phyloP scores from a whole-genome alignment of 352 stramenopile species.

The Phytophthora citricola region DNA sequence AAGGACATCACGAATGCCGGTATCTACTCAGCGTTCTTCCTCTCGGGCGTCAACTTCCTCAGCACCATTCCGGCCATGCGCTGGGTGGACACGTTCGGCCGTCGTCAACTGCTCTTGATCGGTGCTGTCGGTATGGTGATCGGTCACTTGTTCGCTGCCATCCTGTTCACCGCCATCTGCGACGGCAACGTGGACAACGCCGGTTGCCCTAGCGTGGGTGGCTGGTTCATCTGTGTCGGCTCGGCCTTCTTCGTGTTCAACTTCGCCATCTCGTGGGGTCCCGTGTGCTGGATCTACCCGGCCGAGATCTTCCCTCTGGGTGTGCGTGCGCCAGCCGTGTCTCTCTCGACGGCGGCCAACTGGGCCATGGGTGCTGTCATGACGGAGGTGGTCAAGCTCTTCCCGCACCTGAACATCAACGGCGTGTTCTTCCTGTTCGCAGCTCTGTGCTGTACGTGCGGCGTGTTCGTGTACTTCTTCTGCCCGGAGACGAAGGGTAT shows the following conservation, averaged over 20 bases:
- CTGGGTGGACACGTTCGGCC: constrained; percentile 45
- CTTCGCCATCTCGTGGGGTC: constrained; percentile 5
- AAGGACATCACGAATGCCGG: no score
- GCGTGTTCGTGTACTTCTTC: constrained; percentile 45
- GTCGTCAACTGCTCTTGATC: constrained; percentile 46
- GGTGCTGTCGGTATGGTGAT: constrained; percentile 52
- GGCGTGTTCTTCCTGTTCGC: constrained; percentile 63
- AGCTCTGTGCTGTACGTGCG: constrained; percentile 39
- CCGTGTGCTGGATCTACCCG: constrained; percentile 48
- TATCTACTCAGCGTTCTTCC: not conserved
- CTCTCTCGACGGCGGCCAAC: no score
- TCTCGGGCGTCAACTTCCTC: constrained; percentile 42
- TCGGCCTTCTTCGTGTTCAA: constrained; percentile 10
- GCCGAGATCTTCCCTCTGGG: no score
- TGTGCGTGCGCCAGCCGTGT: no score
- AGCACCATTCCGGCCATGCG: constrained; percentile 49
- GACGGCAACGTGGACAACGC: constrained; percentile 33
- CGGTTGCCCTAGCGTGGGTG: constrained; percentile 2
- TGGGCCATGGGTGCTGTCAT: no score
- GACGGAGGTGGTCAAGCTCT: no score
- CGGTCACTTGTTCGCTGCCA: constrained; percentile 43
- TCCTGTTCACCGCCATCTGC: constrained; percentile 50
- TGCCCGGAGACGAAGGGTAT: constrained; percentile 52
- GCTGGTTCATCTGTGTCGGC: constrained; percentile 9
- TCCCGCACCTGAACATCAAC: constrained; percentile 35